phyloP scores from a whole-genome alignment of 176 grass and related monocot genomes.

The Thalia dealbata region DNA sequence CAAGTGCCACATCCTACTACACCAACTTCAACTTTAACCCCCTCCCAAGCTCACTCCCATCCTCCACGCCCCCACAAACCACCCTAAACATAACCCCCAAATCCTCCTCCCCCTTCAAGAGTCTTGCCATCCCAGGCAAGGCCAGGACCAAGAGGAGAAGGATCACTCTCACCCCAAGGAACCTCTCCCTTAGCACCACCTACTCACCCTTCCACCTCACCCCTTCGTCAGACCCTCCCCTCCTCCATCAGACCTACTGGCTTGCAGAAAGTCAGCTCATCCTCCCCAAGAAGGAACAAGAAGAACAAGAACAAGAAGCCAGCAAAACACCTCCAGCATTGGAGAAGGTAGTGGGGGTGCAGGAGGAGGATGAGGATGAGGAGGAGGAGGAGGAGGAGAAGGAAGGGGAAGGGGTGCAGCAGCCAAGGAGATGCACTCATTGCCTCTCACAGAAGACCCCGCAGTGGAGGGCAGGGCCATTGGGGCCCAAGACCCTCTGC shows the following conservation, averaged over 20 bases:
- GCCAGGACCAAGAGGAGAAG: conserved; percentile 37
- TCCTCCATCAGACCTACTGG: conserved; percentile 63
- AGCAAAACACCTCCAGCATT: conserved; percentile 17
- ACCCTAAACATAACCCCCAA: conserved; percentile 9
- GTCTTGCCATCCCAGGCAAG: conserved; percentile 11
- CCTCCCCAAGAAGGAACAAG: conserved; percentile 42
- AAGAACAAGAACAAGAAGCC: conserved; percentile 23
- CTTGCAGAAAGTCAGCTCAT: conserved; percentile 92
- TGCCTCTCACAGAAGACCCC: conserved; percentile 63
- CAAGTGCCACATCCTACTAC: conserved; percentile 26
- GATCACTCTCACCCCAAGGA: conserved; percentile 23
- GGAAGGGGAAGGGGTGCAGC: conserved; percentile 21
- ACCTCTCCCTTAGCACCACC: conserved; percentile 14
- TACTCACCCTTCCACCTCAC: conserved; percentile 24
- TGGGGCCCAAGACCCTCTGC: conserved; percentile 58
- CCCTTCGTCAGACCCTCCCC: conserved; percentile 32
- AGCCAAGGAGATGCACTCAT: conserved; percentile 52
- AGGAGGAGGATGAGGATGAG: not conserved
- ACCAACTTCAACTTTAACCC: not conserved
- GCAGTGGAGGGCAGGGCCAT: conserved; percentile 56
- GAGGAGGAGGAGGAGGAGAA: not conserved
- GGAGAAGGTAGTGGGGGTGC: not conserved
- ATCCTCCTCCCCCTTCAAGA: not conserved
- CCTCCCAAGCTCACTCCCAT: not conserved
- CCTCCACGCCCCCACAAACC: conserved; percentile 28